phyloP scores from a whole-genome alignment of 169 alveolate species.

The Theileria annulata region DNA sequence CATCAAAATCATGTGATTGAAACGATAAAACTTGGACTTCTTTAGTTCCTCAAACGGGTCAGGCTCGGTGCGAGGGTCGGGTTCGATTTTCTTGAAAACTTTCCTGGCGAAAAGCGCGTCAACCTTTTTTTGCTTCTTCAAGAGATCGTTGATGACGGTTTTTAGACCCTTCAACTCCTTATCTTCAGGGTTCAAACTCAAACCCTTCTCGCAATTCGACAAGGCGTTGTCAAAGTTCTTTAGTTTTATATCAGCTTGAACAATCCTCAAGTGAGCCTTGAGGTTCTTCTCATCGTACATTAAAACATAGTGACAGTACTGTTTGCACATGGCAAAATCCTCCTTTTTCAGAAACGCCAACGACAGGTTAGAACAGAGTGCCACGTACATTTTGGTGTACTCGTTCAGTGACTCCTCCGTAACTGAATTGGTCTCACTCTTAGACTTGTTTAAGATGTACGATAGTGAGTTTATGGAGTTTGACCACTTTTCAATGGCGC shows the following conservation, averaged over 20 bases:
- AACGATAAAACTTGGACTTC: neutral
- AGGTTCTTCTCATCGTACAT: constrained; percentile 39
- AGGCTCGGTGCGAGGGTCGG: neutral
- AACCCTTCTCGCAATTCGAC: constrained; percentile 28
- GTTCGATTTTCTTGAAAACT: constrained; percentile 3
- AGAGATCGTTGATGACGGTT: constrained; percentile 6
- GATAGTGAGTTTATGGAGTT: constrained; percentile 29
- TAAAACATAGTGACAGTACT: constrained; percentile 48
- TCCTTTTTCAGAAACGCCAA: constrained; percentile 54
- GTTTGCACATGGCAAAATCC: constrained; percentile 24
- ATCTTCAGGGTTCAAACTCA: constrained; percentile 34
- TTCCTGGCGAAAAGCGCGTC: neutral
- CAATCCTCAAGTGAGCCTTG: constrained; percentile 53
- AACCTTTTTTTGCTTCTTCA: neutral
- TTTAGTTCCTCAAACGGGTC: neutral
- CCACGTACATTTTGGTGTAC: constrained; percentile 21
- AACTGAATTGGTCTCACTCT: constrained; percentile 7
- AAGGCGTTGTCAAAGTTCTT: constrained; percentile 37
- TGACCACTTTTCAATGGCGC: constrained; percentile 57
- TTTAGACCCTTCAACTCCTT: constrained; percentile 28
- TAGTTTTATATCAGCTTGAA: constrained; percentile 47
- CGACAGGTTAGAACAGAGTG: constrained; percentile 41
- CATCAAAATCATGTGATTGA: neutral
- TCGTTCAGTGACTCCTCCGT: constrained; percentile 16
- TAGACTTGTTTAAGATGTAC: constrained; percentile 34